Conservation (phyloP, 1,139 yeast genomes). For the Taiozyma onychis region DNA sequence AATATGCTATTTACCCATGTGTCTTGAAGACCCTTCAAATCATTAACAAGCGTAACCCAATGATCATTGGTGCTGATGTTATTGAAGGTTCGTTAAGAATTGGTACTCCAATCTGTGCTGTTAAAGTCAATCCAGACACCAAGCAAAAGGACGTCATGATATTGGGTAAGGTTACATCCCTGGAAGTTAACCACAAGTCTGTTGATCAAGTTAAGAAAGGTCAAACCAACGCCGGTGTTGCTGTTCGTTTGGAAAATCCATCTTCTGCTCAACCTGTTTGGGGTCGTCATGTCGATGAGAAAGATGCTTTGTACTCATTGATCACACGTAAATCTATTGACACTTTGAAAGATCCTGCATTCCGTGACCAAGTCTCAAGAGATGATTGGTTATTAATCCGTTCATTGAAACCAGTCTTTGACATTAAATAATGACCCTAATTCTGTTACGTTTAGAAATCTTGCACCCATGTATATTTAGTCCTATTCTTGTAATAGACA, state of each 20-base stretch:
- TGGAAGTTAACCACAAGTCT: slow-evolving; percentile 93
- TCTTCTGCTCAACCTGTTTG: slow-evolving; percentile 91
- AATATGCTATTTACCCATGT: slow-evolving; percentile 91
- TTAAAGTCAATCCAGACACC: slow-evolving; percentile 80
- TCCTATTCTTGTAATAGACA: not conserved
- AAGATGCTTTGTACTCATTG: slow-evolving; percentile 82
- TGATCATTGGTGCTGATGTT: slow-evolving; percentile 98
- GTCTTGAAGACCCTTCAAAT: slow-evolving; percentile 91
- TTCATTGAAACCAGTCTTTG: slow-evolving; percentile 83
- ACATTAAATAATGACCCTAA: slow-evolving; percentile 17
- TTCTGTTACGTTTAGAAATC: not conserved
- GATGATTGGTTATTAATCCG: slow-evolving; percentile 93
- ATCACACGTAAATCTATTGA: slow-evolving; percentile 87
- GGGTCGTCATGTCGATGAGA: slow-evolving; percentile 98
- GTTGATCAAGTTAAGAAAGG: slow-evolving; percentile 81
- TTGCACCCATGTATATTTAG: not conserved
- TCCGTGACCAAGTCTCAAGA: slow-evolving; percentile 88
- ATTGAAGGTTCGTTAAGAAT: slow-evolving; percentile 81
- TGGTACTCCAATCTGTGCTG: slow-evolving; percentile 96
- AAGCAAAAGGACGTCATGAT: slow-evolving; percentile 68
- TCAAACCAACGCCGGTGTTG: slow-evolving; percentile 96
- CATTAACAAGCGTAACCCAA: slow-evolving; percentile 97
- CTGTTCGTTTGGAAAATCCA: slow-evolving; percentile 93
- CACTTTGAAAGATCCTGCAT: slow-evolving; percentile 96
- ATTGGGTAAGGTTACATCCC: slow-evolving; percentile 79